Conservation (phyloP, 2,329 filamentous ascomycete genomes). For the Paecilomyces dactylethromorphus region DNA sequence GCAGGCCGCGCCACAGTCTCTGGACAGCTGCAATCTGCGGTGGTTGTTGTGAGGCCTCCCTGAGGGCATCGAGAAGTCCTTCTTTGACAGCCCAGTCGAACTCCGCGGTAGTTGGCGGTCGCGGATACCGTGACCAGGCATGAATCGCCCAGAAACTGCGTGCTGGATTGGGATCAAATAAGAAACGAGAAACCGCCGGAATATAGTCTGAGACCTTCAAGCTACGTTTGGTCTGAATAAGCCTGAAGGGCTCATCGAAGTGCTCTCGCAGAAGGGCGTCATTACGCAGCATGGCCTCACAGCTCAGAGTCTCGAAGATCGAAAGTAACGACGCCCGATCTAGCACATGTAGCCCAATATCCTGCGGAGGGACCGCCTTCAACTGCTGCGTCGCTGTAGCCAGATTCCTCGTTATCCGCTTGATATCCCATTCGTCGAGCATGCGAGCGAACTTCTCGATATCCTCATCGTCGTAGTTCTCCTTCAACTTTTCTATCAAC, state of each 20-base stretch:
- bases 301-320: conserved; percentile 84
- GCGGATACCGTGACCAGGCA: conserved; percentile 61
- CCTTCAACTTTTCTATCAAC: conserved; percentile 56
- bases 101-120: conserved; percentile 60
- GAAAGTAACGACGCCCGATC: conserved; percentile 63
- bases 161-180: conserved; percentile 65
- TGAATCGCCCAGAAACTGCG: conserved; percentile 62
- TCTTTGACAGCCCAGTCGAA: conserved; percentile 85
- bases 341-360: conserved; percentile 45
- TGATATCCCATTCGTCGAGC: conserved; percentile 55
- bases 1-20: conserved; percentile 72
- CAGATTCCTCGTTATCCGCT: conserved; percentile 55
- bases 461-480: conserved; percentile 45
- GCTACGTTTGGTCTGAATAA: conserved; percentile 71
- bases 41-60: conserved; percentile 52
- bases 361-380: conserved; percentile 41
- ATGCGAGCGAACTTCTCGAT: conserved; percentile 48
- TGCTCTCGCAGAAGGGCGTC: conserved; percentile 47
- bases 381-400: conserved; percentile 51
- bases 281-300: conserved; percentile 64
- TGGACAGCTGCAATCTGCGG: conserved; percentile 51
- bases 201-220: conserved; percentile 69
- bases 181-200: conserved; percentile 76
- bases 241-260: conserved; percentile 77
- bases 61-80: conserved; percentile 61